Evolutionary conservation across 495 filamentous ascomycete species (phyloP).

Genomic region (Cetradonia linearis): DNA sequence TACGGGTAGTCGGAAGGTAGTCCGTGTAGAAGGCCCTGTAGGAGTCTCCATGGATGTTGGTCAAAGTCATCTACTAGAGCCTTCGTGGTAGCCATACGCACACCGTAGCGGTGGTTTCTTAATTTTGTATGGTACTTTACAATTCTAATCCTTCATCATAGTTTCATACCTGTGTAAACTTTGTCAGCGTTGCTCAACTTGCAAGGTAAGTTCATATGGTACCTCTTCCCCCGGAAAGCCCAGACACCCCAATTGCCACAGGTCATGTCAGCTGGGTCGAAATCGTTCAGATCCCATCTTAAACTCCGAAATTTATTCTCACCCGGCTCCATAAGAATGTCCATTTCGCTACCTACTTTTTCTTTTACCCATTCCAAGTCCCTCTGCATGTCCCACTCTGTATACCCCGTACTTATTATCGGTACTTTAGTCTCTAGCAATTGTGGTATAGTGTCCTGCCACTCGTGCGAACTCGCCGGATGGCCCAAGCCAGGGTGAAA

Average conservation of each 20-base stretch:
- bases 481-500: constrained; percentile 96
- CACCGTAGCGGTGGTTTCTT: neutral
- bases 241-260: constrained; percentile 95
- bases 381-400: constrained; percentile 83
- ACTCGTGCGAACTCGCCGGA: constrained; percentile 83
- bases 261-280: constrained; percentile 88
- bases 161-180: constrained; percentile 8
- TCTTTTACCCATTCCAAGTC: constrained; percentile 83
- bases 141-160: constrained; percentile 12
- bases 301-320: constrained; percentile 92
- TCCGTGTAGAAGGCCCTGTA: neutral
- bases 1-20: neutral
- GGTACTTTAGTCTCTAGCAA: constrained; percentile 92
- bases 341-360: constrained; percentile 76
- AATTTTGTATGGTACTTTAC: neutral
- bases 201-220: constrained; percentile 29
- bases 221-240: constrained; percentile 96
- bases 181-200: constrained; percentile 4
- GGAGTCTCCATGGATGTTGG: neutral
- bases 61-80: neutral
- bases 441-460: constrained; percentile 78
- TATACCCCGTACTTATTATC: constrained; percentile 89
- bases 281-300: constrained; percentile 93
- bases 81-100: neutral
- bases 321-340: constrained; percentile 80